Base-by-base conservation (phyloP, 805 yeast genomes). In the Phaffomyces thermotolerans region DNA sequence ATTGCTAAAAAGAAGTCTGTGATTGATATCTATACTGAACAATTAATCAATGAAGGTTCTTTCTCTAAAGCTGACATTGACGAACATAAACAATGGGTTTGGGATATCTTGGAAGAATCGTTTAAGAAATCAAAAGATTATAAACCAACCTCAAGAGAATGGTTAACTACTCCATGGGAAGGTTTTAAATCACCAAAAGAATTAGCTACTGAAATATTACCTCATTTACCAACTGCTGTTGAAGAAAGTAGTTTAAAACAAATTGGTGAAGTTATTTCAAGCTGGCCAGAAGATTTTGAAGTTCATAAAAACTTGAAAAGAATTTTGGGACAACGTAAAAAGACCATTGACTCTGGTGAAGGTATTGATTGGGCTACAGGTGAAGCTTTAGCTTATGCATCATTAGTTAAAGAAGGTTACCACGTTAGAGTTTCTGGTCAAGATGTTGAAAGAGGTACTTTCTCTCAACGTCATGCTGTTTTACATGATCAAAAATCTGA, bases 381-480 rank as follows among this genome's bases (percentile, higher is more conserved):
- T 78, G 99, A 93, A 73, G 98, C 98, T 39, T 79, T 93, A 57
- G 99, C 99, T 17, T 91, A 83, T 59, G 99, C 98, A 62, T 79
- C 97, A 41, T 75, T 93, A 55, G 83, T 82, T 43, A 65, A 81
- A 60, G 99, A 93, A 71, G 99, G 99, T 52, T 84, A 83, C 71
- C 95, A 91, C 59, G 95, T 93, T 48, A 86, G 99, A 75, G 84
- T 93, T 41, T 86, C 96, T 38, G 99, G 99, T 66, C 98, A 93
- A 75, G 99, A 93, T 78, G 98, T 93, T 53, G 99, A 93, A 78
- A 89, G 99, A 80, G 99, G 99, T 75, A 93, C 99, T 34, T 91
- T 93, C 78, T 93, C 99, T 43, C 99, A 93, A 75, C 91, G 99
- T 73, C 99, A 93, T 64, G 91, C 98, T 46, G 97, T 93, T 39